These are phyloP conservation scores for Lasiodiplodia gonubiensis DNA, from an alignment of 2,329 filamentous ascomycete species.

Conservation along the genomic window DNA sequence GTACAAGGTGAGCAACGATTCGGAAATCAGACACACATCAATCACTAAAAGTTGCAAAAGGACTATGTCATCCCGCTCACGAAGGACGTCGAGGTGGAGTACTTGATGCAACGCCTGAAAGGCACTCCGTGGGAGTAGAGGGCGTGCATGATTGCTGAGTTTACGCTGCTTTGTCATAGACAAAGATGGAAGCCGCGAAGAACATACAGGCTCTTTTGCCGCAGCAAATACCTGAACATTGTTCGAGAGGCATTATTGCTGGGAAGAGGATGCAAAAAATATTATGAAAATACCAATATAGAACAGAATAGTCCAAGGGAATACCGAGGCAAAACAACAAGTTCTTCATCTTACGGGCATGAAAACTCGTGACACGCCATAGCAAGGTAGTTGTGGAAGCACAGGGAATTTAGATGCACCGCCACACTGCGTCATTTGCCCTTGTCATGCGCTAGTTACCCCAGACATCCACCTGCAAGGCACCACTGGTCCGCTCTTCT, in stretches of 20 bases:
- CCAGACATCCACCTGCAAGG: slow-evolving; percentile 20
- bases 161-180: not conserved
- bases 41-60: slow-evolving; percentile 34
- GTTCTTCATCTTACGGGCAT: too few species aligned
- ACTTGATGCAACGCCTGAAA: slow-evolving; percentile 89
- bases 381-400: not conserved
- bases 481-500: slow-evolving; percentile 7
- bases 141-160: not conserved
- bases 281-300: not conserved
- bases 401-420: not conserved
- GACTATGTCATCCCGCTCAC: slow-evolving; percentile 94
- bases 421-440: slow-evolving; percentile 23
- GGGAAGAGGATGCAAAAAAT: not conserved
- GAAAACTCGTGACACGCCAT: not conserved
- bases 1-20: slow-evolving; percentile 64
- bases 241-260: not conserved
- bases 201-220: not conserved
- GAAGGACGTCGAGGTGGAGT: slow-evolving; percentile 98
- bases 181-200: not conserved
- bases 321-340: not conserved
- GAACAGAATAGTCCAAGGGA: not conserved
- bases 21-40: not conserved
- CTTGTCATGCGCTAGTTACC: slow-evolving; percentile 10
- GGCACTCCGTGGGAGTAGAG: slow-evolving; percentile 54
- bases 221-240: not conserved